Percentiles rank a stretch among this genome's conserved stretches.
These are phyloP conservation scores for Boeremia lycopersici DNA, from an alignment of 2,329 filamentous ascomycete genomes.

Conservation along the genomic window DNA sequence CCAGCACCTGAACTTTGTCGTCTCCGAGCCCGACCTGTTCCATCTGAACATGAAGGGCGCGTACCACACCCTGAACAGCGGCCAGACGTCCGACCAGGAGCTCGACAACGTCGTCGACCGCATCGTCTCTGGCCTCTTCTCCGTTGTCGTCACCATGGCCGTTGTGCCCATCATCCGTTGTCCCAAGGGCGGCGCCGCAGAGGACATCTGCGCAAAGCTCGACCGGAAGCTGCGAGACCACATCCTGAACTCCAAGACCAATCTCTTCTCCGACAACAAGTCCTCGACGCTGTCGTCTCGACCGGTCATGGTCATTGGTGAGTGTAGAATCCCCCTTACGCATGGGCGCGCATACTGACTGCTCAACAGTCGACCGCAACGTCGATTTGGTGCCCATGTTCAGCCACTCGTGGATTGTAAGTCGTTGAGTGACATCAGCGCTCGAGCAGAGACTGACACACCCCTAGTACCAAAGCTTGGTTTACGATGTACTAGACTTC, in stretches of 20 bases:
- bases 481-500: conserved; percentile 78
- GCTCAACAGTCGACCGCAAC: conserved; percentile 82
- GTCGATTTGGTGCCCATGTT: conserved; percentile 97
- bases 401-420: conserved; percentile 84
- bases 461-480: conserved; percentile 73
- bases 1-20: conserved; percentile 97
- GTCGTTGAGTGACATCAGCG: background rate
- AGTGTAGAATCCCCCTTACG: conserved; percentile 65
- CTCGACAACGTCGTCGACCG: conserved; percentile 86
- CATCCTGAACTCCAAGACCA: conserved; percentile 96
- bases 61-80: conserved; percentile 97
- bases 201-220: conserved; percentile 91
- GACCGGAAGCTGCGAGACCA: conserved; percentile 96
- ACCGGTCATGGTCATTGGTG: conserved; percentile 89
- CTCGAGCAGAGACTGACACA: background rate
- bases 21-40: conserved; percentile 93
- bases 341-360: background rate
- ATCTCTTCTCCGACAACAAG: conserved; percentile 81
- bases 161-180: conserved; percentile 95
- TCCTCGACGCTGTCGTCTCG: conserved; percentile 66
- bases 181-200: conserved; percentile 88
- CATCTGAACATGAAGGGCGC: conserved; percentile 92
- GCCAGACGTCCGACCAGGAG: conserved; percentile 85
- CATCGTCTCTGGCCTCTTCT: conserved; percentile 96
- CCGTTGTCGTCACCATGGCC: conserved; percentile 98